Base-by-base conservation (phyloP, 2,329 filamentous ascomycete species). In the Scolecobasidium constrictum region DNA sequence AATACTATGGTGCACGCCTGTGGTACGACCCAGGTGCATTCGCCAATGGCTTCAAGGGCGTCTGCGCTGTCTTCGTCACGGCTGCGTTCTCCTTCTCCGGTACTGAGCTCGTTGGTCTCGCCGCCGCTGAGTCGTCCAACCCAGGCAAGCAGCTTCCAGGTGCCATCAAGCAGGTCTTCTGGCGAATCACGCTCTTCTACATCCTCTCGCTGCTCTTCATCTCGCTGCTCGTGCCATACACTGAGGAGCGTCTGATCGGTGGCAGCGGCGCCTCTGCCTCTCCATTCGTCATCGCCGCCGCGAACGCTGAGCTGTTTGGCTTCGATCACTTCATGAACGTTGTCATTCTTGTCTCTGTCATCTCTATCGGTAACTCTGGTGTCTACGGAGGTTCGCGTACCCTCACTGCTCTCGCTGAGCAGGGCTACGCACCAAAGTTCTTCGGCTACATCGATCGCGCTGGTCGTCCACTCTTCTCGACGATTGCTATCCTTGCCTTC, bases 11-110 rank as follows among this genome's bases (percentile, higher is more conserved):
- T 23, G 40, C 40, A 5, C 40, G 45, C 34, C 20, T 38, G 5
- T 40, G 77, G 76, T 62, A 69, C 47, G 60, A 74, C 26, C 72
- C 72, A 0, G 73, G 73, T 4, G 72, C 75, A 1, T 71, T 72
- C 58, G 69, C 86, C 62, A 79, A 86, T 54, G 83, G 83, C 46
- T 87, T 88, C 68, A 86, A 86, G 53, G 84, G 84, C n/a, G 68
- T 88, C 21, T 87, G 82, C 59, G 80, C 74, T 49, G 80, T 84
- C 44, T 83, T 87, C 51, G 81, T 87, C 42, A 84, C 78, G 1
- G 81, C 83, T 3, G 81, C 83, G 6, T 87, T 87, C 53, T 26
- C 40, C 44, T 84, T 84, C 52, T 72, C 77, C 3, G 81, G 81
- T 11, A 84, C 79, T 1, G 81, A 85, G 56, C 67, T 84, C 20